phyloP scores from a whole-genome alignment of 2,329 filamentous ascomycete genomes.

The Colletotrichum sp. region DNA sequence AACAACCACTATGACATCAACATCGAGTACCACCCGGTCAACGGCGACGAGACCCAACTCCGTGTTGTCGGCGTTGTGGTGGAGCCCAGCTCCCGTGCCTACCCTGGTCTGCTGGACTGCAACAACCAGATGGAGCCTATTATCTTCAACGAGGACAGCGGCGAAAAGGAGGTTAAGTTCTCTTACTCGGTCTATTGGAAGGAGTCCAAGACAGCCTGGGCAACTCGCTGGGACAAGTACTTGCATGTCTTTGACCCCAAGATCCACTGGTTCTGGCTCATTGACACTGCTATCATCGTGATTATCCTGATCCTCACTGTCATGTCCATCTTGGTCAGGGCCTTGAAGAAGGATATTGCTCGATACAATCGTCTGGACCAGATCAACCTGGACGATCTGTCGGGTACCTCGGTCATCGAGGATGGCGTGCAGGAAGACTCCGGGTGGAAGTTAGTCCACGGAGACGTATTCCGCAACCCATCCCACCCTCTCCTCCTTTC shows the following conservation, averaged over 20 bases:
- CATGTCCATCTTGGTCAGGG: constrained; percentile 86
- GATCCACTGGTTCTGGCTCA: constrained; percentile 97
- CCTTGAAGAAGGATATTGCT: constrained; percentile 92
- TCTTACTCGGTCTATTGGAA: constrained; percentile 95
- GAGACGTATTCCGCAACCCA: constrained; percentile 93
- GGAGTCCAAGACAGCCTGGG: constrained; percentile 85
- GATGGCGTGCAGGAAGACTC: constrained; percentile 97
- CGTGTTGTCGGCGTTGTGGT: constrained; percentile 93
- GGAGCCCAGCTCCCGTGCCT: constrained; percentile 75
- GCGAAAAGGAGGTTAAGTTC: constrained; percentile 69
- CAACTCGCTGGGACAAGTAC: constrained; percentile 98
- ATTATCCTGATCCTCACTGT: constrained; percentile 91
- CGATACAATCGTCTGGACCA: constrained; percentile 94
- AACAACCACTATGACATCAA: constrained; percentile 97
- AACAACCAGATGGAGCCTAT: constrained; percentile 60
- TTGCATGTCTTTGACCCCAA: constrained; percentile 96
- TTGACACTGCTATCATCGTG: constrained; percentile 95
- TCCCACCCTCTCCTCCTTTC: constrained; percentile 83
- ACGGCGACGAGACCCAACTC: constrained; percentile 68
- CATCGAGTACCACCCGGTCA: constrained; percentile 88
- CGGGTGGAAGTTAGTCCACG: constrained; percentile 97
- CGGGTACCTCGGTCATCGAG: constrained; percentile 78
- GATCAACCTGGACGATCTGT: constrained; percentile 88
- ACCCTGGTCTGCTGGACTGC: constrained; percentile 67
- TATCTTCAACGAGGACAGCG: constrained; percentile 62